Percentiles rank a stretch among this genome's conserved stretches.
Conservation (phyloP, 495 filamentous ascomycete species). For the Penicillium antarcticum region DNA sequence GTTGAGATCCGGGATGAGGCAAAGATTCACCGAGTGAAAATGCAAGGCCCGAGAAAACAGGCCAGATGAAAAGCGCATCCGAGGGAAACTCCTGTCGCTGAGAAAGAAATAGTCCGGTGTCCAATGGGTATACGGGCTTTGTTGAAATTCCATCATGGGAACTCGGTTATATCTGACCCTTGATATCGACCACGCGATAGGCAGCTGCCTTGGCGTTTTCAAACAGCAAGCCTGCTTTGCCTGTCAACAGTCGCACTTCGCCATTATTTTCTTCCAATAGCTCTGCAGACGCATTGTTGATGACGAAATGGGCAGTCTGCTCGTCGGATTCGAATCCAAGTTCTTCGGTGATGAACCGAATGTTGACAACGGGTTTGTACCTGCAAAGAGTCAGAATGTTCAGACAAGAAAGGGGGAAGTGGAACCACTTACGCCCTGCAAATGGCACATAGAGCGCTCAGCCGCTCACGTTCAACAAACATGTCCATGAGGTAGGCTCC, state of each 20-base stretch:
- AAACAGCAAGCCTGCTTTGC: constrained; percentile 70
- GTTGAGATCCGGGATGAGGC: neutral
- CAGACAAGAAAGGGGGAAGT: neutral
- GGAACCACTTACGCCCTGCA: constrained; percentile 83
- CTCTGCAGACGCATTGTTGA: constrained; percentile 67
- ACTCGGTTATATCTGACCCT: constrained; percentile 79
- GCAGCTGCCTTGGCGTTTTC: constrained; percentile 67
- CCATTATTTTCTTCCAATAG: constrained; percentile 77
- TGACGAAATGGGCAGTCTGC: constrained; percentile 84
- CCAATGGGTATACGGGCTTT: constrained; percentile 5
- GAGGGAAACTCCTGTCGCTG: constrained; percentile 15
- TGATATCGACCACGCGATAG: constrained; percentile 87
- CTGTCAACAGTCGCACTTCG: constrained; percentile 67
- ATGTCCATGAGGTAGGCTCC: constrained; percentile 98
- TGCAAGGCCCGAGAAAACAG: neutral
- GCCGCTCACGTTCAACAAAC: constrained; percentile 91
- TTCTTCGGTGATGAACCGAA: constrained; percentile 92
- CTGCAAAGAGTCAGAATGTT: constrained; percentile 51
- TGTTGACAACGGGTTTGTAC: constrained; percentile 83
- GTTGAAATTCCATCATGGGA: neutral
- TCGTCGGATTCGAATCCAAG: constrained; percentile 92
- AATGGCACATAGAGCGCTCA: constrained; percentile 83
- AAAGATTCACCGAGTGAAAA: constrained; percentile 5
- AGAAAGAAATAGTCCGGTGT: constrained; percentile 1
- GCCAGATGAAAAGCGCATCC: neutral